Evolutionary conservation across 257 asterid genomes (phyloP), one percentile per base, ranked within the genome.

Genomic region (Solanum neorickii): DNA sequence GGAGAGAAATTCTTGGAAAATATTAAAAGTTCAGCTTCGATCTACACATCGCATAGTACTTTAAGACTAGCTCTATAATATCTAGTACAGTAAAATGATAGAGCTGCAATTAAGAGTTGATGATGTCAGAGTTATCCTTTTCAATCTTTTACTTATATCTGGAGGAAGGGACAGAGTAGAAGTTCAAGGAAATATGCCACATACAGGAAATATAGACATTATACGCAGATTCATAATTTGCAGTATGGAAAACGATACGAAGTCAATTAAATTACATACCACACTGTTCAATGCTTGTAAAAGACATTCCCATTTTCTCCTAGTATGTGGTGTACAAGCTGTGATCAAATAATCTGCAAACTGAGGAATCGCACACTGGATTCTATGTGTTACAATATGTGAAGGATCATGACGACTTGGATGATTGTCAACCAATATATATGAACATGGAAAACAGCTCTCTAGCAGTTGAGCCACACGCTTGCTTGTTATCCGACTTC

Each of bases 321-420:
- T 89, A 73, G 49, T 82, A 82, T 60, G 77, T 77, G 98, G 94
- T 33, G 82, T 74, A 91, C 88, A 91, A 70, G 88, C 82, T 87
- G 93, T 90, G 39, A 93, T 93, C 90, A 97, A 75, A 88, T 88
- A 91, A 84, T 91, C 90, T 84, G 94, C 87, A 90, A 97, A 96
- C 37, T 93, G 92, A 15, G 91, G 46, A 82, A 95, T 88, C 66
- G 92, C 89, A 86, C 95, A 89, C 72, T 94, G 96, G 87, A 97
- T 88, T 89, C 98, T 92, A 89, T 97, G 98, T 25, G 99, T 93
- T 62, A 94, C 93, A 87, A 94, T 94, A 74, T 96, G 93, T 86
- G 93, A 92, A 88, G 99, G 99, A 92, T 97, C 99, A 75, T 95
- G 99, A 76, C 99, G 98, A 74, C 95, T 96, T n/a, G 98, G 96